Conservation (phyloP, 495 filamentous ascomycete genomes). For the Amniculicola lignicola region DNA sequence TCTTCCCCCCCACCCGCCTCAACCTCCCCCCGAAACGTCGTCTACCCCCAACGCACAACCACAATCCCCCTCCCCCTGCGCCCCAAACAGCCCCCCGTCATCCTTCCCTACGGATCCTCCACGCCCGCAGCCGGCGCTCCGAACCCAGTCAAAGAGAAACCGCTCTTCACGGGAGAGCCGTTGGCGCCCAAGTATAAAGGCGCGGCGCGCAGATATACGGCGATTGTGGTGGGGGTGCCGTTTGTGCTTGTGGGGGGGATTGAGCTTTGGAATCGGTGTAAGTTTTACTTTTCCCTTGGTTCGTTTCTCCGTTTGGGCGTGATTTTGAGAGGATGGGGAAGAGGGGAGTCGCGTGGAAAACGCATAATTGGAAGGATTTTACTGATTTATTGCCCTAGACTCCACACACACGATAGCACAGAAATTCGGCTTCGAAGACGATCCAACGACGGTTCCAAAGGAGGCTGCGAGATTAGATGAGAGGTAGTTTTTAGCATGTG, state of each 20-base stretch:
- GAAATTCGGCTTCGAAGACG: too few relatives aligned
- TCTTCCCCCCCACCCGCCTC: slow-evolving; percentile 1
- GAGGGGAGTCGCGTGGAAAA: too few relatives aligned
- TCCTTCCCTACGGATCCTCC: background rate
- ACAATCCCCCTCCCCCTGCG: background rate
- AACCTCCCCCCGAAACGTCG: background rate
- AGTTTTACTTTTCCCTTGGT: too few relatives aligned
- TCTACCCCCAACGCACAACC: background rate
- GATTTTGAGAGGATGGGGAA: too few relatives aligned
- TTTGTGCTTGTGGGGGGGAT: slow-evolving; percentile 25
- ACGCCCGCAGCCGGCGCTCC: background rate
- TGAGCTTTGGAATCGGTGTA: slow-evolving; percentile 29
- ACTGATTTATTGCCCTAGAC: too few relatives aligned
- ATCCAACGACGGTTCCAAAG: too few relatives aligned
- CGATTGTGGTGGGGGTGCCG: slow-evolving; percentile 31
- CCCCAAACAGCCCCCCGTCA: background rate
- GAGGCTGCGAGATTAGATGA: too few relatives aligned
- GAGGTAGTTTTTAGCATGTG: too few relatives aligned
- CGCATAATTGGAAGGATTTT: too few relatives aligned
- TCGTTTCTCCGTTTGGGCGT: too few relatives aligned
- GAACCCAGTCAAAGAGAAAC: background rate
- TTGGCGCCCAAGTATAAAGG: slow-evolving; percentile 25
- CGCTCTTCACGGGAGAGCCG: background rate
- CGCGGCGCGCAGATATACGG: slow-evolving; percentile 20
- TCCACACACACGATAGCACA: too few relatives aligned